Evolutionary conservation across 1,284 basidiomycete species (phyloP).

Genomic region (Flammula alnicola): DNA sequence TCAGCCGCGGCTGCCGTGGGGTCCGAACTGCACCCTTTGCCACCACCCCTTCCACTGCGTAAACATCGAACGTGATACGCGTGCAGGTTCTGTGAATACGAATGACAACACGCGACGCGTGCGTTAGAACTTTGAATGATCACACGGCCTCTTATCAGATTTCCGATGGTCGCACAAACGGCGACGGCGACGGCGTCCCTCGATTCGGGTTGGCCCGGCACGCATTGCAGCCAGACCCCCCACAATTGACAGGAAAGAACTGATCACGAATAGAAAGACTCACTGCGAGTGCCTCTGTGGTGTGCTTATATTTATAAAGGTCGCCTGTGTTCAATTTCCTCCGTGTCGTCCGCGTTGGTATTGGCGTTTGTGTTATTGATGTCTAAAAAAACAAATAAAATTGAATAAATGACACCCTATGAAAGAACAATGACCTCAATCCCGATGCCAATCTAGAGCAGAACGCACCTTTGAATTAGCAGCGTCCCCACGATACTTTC

Average conservation of each 20-base stretch:
- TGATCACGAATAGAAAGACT: slow-evolving; percentile 11
- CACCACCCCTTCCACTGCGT: neutral
- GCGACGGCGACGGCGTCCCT: too few relatives aligned
- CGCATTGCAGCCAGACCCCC: too few relatives aligned
- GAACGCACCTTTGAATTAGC: neutral
- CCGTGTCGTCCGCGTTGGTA: too few relatives aligned
- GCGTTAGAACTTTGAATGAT: neutral
- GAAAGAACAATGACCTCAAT: neutral
- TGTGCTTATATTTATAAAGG: slow-evolving; percentile 16
- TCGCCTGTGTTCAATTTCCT: neutral
- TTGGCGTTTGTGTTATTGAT: neutral
- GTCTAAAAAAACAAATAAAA: too few relatives aligned
- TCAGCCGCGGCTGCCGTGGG: neutral
- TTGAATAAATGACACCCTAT: too few relatives aligned
- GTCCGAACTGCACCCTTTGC: slow-evolving; percentile 1
- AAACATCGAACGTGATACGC: slow-evolving; percentile 25
- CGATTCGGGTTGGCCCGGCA: too few relatives aligned
- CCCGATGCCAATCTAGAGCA: neutral
- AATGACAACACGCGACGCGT: neutral
- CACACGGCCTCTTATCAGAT: neutral
- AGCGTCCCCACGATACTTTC: neutral
- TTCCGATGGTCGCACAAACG: too few relatives aligned
- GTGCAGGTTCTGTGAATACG: slow-evolving; percentile 29
- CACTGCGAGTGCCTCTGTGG: slow-evolving; percentile 30
- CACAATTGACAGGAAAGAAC: neutral